Evolutionary conservation across 2,329 filamentous ascomycete species (phyloP), one percentile per base, ranked within the genome.

Genomic region (Cyclaneusma minus): DNA sequence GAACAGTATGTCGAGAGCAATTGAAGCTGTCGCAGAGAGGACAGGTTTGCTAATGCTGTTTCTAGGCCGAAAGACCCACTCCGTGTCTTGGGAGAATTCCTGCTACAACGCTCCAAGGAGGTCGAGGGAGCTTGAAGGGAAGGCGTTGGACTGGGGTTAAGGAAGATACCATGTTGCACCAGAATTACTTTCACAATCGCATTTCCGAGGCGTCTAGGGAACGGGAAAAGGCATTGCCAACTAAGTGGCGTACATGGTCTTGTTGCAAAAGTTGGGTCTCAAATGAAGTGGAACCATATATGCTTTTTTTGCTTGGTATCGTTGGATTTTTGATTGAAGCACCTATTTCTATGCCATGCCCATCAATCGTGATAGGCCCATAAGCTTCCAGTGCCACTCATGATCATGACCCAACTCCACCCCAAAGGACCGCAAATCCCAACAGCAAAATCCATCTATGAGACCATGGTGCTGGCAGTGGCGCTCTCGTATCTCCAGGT

Each of bases 401-500:
- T 20, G 18, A 29, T 33, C 36, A 36, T n/a, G n/a, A 35, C 39
- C 38, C 35, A 43, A 46, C 41, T 44, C 41, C 42, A 29, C 33
- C 29, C 39, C 31, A 35, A 37, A 35, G 19, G n/a, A n/a, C n/a
- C 34, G 14, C 28, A 31, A 35, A 16, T 29, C 32, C 26, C 21
- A 21, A 28, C 21, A 19, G 31, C 24, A 22, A 32, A 4, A 18
- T 14, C 34, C 50, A 54, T 59, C 76, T 87, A 92, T 60, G 84
- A 73, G 58, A 93, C 84, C 50, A 92, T 67, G 55, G 84, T 92
- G 71, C 70, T 81, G 63, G 87, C 87, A 48, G 87, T 95, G 57
- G 87, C 83, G 59, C 72, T 82, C 80, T 95, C 87, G 73, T 95
- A 95, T 68, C 82, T 85, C 87, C 87, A 95, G 66, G 82, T 95